These are phyloP conservation scores for Sporothrix luriei DNA, from an alignment of 2,329 filamentous ascomycete genomes.

Conservation along the genomic window DNA sequence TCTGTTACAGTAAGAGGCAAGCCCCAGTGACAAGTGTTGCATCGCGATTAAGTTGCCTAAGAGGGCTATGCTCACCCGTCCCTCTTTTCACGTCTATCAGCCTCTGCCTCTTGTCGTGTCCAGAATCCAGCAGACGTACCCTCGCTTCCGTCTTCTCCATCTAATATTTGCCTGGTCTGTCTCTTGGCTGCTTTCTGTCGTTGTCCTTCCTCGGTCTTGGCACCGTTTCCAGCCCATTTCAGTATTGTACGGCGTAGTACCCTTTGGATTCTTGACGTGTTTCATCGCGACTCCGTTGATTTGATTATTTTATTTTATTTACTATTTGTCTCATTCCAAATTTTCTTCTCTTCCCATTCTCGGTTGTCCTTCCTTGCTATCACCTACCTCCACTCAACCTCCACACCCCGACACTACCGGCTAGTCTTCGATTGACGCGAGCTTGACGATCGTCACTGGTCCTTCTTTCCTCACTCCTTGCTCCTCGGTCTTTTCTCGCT, in stretches of 20 bases:
- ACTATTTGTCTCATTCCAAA: too few species aligned
- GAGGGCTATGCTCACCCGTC: slow-evolving; percentile 19
- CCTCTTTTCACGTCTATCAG: background rate
- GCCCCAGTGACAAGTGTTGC: slow-evolving; percentile 3
- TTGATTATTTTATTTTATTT: background rate
- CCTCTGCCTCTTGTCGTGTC: background rate
- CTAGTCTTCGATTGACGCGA: background rate
- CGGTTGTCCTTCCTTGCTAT: background rate
- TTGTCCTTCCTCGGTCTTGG: slow-evolving; percentile 3
- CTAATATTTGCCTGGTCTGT: background rate
- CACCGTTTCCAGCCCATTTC: too few species aligned
- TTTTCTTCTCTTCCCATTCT: background rate
- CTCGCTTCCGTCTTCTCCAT: background rate
- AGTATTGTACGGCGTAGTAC: background rate
- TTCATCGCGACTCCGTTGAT: background rate
- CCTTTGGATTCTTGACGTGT: background rate
- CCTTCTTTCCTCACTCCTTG: background rate
- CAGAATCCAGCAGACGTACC: background rate
- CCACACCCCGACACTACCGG: background rate
- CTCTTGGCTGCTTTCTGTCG: background rate
- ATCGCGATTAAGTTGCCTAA: slow-evolving; percentile 9
- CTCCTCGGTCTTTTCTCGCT: background rate
- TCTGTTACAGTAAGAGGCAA: background rate
- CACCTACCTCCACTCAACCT: background rate
- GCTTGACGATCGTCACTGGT: slow-evolving; percentile 10